Conservation (phyloP, 1,284 basidiomycete genomes). For the Ganoderma lucidum region DNA sequence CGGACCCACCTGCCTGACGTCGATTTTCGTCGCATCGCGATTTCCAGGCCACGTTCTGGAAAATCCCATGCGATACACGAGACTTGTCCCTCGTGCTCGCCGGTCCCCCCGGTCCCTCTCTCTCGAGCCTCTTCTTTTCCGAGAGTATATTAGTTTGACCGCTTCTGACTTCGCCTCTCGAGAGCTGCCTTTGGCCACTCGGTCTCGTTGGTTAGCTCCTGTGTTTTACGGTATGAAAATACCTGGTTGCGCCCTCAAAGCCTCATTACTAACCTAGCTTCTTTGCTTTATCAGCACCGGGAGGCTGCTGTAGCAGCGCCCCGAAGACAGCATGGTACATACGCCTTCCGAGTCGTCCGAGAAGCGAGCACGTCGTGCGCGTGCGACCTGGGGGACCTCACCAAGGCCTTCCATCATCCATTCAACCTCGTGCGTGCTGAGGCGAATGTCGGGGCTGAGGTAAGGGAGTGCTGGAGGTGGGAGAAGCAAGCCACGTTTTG, state of each 20-base stretch:
- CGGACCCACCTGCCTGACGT: neutral
- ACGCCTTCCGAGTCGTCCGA: neutral
- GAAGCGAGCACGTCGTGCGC: neutral
- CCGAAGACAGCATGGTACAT: neutral
- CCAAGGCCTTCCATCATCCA: neutral
- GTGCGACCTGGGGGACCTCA: neutral
- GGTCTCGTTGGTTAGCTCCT: no score
- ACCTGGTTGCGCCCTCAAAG: neutral
- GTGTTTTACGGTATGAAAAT: no score
- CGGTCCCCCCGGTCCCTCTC: no score
- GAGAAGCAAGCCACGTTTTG: slow-evolving; percentile 4
- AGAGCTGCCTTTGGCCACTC: no score
- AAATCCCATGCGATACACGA: neutral
- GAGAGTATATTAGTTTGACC: no score
- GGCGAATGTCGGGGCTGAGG: neutral
- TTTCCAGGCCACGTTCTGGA: neutral
- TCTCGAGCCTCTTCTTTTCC: no score
- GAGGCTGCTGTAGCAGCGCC: neutral
- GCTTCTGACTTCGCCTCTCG: no score
- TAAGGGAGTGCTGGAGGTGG: neutral
- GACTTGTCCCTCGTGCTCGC: neutral
- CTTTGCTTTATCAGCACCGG: neutral
- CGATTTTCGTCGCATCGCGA: neutral
- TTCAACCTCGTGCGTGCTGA: neutral
- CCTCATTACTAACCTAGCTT: neutral